Evolutionary conservation across 2,329 filamentous ascomycete genomes (phyloP).

Genomic region (Knoxdaviesia capensis): DNA sequence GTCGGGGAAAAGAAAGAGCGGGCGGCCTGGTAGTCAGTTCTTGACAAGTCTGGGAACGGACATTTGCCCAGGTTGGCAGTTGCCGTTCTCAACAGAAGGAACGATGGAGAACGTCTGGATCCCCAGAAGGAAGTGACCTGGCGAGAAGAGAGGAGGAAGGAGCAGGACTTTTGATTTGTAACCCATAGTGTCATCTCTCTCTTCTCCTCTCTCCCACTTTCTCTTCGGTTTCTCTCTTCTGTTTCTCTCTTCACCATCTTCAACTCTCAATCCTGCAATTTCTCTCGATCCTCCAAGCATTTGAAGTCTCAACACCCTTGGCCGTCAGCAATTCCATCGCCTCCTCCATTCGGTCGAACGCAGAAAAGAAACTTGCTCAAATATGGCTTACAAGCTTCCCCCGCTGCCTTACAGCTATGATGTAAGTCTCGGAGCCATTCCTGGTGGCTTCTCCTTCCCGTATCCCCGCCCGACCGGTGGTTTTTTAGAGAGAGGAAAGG

Average conservation of each 20-base stretch:
- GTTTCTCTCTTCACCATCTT: conserved; percentile 1
- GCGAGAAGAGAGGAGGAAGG: too few relatives aligned
- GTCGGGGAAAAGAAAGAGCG: too few relatives aligned
- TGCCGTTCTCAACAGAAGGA: too few relatives aligned
- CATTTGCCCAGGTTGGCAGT: too few relatives aligned
- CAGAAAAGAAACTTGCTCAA: neutral
- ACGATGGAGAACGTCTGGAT: too few relatives aligned
- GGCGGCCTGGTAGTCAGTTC: too few relatives aligned
- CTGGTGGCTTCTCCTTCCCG: neutral
- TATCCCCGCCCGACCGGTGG: too few relatives aligned
- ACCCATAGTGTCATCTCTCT: too few relatives aligned
- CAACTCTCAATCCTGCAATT: neutral
- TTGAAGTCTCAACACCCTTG: neutral
- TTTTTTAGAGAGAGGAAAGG: too few relatives aligned
- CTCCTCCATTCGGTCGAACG: neutral
- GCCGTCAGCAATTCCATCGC: neutral
- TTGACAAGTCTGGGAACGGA: too few relatives aligned
- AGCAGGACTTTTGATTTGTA: too few relatives aligned
- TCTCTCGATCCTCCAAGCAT: neutral
- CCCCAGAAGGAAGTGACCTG: too few relatives aligned
- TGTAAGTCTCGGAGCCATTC: conserved; percentile 24
- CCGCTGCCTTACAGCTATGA: conserved; percentile 48
- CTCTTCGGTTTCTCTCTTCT: neutral
- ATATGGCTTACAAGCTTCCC: conserved; percentile 35
- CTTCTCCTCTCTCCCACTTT: neutral